These are phyloP conservation scores for Penicillium italicum DNA, from an alignment of 2,329 filamentous ascomycete species.

Conservation along the genomic window DNA sequence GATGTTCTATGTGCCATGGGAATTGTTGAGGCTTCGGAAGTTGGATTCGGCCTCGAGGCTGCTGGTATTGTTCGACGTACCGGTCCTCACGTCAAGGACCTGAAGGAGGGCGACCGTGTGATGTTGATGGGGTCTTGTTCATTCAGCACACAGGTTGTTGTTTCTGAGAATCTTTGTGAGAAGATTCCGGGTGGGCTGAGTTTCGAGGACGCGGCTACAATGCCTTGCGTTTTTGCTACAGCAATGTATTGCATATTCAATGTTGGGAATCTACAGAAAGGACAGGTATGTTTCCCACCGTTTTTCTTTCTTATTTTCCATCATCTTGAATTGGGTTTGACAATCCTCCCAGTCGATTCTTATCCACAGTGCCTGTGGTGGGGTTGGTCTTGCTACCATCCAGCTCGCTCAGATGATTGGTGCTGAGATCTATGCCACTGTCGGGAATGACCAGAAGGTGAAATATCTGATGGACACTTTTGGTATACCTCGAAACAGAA, in stretches of 20 bases:
- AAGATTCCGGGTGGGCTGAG: slow-evolving; percentile 13
- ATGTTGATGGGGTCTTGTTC: slow-evolving; percentile 10
- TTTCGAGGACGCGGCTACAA: slow-evolving; percentile 20
- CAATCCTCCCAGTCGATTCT: slow-evolving; percentile 20
- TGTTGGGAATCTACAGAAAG: slow-evolving; percentile 20
- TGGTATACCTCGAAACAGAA: slow-evolving; percentile 17
- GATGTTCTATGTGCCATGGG: slow-evolving; percentile 18
- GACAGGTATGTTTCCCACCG: slow-evolving; percentile 13
- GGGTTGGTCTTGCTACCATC: slow-evolving; percentile 26
- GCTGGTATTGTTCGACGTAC: slow-evolving; percentile 21
- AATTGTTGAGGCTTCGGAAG: slow-evolving; percentile 5
- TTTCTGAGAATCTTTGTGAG: slow-evolving; percentile 13
- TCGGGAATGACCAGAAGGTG: slow-evolving; percentile 22
- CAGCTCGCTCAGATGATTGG: slow-evolving; percentile 23
- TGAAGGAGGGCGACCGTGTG: slow-evolving; percentile 25
- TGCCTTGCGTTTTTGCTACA: slow-evolving; percentile 21
- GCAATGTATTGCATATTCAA: slow-evolving; percentile 22
- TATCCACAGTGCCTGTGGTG: slow-evolving; percentile 30
- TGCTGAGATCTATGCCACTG: slow-evolving; percentile 27
- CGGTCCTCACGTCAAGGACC: slow-evolving; percentile 18
- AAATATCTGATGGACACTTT: slow-evolving; percentile 22
- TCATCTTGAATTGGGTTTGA: neutral
- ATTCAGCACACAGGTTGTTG: slow-evolving; percentile 10
- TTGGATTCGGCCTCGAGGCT: slow-evolving; percentile 22
- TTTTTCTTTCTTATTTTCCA: too few species aligned